Evolutionary conservation across 805 yeast species (phyloP).

Genomic region (Hanseniaspora singularis): DNA sequence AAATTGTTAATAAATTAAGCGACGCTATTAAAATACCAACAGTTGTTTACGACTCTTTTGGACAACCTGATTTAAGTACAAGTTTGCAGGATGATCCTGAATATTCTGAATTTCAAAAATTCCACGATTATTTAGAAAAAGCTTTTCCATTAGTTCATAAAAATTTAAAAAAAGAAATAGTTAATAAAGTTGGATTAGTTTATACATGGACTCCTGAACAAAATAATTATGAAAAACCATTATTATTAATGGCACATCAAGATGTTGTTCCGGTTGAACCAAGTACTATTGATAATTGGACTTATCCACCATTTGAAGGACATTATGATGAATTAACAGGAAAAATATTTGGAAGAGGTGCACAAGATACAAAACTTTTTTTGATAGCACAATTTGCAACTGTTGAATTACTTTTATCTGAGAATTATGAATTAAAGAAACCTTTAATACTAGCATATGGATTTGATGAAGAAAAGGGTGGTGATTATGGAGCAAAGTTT

Average conservation of each 20-base stretch:
- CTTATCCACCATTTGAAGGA: conserved; percentile 51
- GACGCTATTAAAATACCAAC: conserved; percentile 59
- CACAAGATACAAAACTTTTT: conserved; percentile 54
- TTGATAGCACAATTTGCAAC: conserved; percentile 50
- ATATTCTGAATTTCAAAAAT: conserved; percentile 31
- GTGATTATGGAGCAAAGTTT: conserved; percentile 46
- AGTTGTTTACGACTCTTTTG: conserved; percentile 44
- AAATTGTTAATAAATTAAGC: conserved; percentile 35
- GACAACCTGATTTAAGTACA: conserved; percentile 22
- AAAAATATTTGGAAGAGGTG: conserved; percentile 56
- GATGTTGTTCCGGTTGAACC: conserved; percentile 65
- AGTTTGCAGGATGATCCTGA: conserved; percentile 17
- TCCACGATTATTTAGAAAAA: conserved; percentile 31
- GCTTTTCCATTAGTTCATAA: conserved; percentile 32
- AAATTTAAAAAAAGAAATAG: conserved; percentile 36
- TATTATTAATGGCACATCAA: conserved; percentile 58
- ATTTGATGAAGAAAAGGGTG: conserved; percentile 64
- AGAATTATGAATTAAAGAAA: conserved; percentile 40
- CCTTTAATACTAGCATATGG: conserved; percentile 55
- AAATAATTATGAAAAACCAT: conserved; percentile 40
- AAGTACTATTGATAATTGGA: conserved; percentile 46
- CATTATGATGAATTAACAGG: conserved; percentile 43
- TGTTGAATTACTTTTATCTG: conserved; percentile 36
- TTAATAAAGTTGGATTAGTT: conserved; percentile 50
- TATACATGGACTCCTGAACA: conserved; percentile 49